Conservation (phyloP, 1,139 yeast species). For the Yamadazyma siamensis region DNA sequence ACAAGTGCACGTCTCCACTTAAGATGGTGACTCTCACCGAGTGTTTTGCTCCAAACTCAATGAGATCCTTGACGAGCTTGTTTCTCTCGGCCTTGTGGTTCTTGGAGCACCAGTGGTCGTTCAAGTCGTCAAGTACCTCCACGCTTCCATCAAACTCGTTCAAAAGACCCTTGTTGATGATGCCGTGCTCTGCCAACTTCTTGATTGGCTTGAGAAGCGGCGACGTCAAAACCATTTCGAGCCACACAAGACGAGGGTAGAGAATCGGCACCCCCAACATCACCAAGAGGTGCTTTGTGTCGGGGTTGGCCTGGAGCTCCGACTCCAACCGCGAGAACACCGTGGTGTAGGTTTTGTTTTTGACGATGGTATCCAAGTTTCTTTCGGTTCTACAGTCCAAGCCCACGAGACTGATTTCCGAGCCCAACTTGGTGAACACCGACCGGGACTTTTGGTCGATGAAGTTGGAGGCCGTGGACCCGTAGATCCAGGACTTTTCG, state of each 20-base stretch:
- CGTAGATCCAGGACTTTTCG: slow-evolving; percentile 59
- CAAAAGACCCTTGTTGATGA: slow-evolving; percentile 65
- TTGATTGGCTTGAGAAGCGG: slow-evolving; percentile 61
- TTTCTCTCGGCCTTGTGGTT: slow-evolving; percentile 81
- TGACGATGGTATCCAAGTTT: slow-evolving; percentile 55
- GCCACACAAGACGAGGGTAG: slow-evolving; percentile 89
- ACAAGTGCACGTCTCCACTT: slow-evolving; percentile 91
- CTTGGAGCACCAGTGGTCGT: slow-evolving; percentile 94
- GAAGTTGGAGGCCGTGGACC: slow-evolving; percentile 44
- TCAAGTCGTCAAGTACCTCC: slow-evolving; percentile 86
- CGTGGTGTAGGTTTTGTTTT: slow-evolving; percentile 50
- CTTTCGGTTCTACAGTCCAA: slow-evolving; percentile 94
- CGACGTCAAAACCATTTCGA: slow-evolving; percentile 70
- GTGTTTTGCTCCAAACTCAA: slow-evolving; percentile 58
- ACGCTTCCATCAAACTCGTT: slow-evolving; percentile 91
- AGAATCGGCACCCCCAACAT: slow-evolving; percentile 93
- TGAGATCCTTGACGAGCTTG: slow-evolving; percentile 50
- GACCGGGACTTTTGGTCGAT: slow-evolving; percentile 72
- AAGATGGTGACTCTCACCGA: slow-evolving; percentile 78
- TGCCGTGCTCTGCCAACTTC: slow-evolving; percentile 64
- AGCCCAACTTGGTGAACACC: slow-evolving; percentile 69
- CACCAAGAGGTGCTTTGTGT: slow-evolving; percentile 71
- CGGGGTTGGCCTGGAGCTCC: slow-evolving; percentile 50
- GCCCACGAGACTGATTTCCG: slow-evolving; percentile 67
- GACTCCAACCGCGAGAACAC: slow-evolving; percentile 57